A percentile compares a stretch with the other conserved stretches of the same genome.
Conservation (phyloP, 352 stramenopile species). For the Globisporangium carolinianum region DNA sequence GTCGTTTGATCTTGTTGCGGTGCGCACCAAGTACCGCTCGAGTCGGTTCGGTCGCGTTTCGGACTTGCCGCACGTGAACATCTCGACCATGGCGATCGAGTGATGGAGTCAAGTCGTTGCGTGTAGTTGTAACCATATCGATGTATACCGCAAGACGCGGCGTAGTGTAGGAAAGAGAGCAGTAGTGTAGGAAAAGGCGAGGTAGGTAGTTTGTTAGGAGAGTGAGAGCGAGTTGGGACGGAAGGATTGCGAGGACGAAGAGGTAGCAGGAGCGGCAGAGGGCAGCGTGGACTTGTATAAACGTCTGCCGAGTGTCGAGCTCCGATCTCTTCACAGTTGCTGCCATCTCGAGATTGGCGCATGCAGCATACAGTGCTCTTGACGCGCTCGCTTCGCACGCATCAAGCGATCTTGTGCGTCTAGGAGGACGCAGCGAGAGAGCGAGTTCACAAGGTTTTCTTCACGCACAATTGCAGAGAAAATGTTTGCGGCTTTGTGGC, state of each 20-base stretch:
- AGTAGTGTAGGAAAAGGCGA: neutral
- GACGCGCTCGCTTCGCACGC: too few species aligned
- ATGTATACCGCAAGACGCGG: conserved; percentile 1
- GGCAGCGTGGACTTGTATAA: conserved; percentile 1
- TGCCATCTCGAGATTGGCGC: neutral
- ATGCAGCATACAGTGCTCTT: neutral
- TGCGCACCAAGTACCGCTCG: conserved; percentile 37
- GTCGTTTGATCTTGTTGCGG: conserved; percentile 31
- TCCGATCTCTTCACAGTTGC: neutral
- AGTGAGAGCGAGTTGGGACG: neutral
- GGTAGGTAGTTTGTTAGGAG: neutral
- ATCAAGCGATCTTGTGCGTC: too few species aligned
- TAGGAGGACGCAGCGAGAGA: too few species aligned
- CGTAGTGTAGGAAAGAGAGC: neutral
- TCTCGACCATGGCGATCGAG: conserved; percentile 11
- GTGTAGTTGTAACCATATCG: conserved; percentile 10
- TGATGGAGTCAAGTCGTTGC: neutral
- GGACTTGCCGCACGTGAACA: conserved; percentile 13
- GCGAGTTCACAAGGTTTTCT: too few species aligned
- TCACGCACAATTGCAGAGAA: too few species aligned
- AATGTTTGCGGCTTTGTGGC: neutral
- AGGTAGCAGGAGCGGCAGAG: neutral
- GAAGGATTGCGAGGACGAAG: neutral
- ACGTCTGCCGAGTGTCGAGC: neutral
- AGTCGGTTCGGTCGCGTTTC: conserved; percentile 12